Evolutionary conservation across 176 grass and related monocot genomes (phyloP), one percentile per base, ranked within the genome.

Genomic region (Oryza glaberrima): DNA sequence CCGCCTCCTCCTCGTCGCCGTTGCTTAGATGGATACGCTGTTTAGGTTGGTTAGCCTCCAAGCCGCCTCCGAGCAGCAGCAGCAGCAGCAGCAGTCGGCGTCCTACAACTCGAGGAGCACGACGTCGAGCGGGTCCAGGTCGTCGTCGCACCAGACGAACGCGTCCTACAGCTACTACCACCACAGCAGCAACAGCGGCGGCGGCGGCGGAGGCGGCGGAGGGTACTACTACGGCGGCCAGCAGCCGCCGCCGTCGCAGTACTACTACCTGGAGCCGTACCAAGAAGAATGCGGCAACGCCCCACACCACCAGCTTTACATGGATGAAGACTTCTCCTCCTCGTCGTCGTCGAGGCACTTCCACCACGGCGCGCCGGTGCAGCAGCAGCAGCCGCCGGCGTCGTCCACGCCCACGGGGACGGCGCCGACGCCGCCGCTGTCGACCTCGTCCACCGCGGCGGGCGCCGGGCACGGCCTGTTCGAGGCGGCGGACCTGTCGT

Each of bases 281-380:
- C 86, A 89, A 86, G 92, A 98, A 95, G 96, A 98, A 98, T 98
- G 95, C 89, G 91, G 93, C 89, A 83, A 92, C 85, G 80, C 76
- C 84, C 73, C 76, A 4, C 26, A 83, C 41, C 72, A 67, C 11
- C 45, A 54, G 73, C 80, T 92, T 84, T 98, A 94, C 96, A 98
- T 98, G 96, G 96, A 98, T 94, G 96, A 98, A 92, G 96, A 98
- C 92, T 95, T 95, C 92, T 99, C 97, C 30, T 98, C 97, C 25
- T 94, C 97, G 30, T 95, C 93, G 11, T 94, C 94, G n/a, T 96
- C 94, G 44, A 91, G 82, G 87, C 94, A 99, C 78, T 91, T 90
- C 68, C 88, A 92, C 68, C 88, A 82, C 65, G 75, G 83, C 61
- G 48, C 67, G 35, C 46, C 66, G 47, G 81, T 70, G 65, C 88